These are phyloP conservation scores for Salvia rosmarinus DNA, from an alignment of 257 asterid genomes.

Conservation along the genomic window DNA sequence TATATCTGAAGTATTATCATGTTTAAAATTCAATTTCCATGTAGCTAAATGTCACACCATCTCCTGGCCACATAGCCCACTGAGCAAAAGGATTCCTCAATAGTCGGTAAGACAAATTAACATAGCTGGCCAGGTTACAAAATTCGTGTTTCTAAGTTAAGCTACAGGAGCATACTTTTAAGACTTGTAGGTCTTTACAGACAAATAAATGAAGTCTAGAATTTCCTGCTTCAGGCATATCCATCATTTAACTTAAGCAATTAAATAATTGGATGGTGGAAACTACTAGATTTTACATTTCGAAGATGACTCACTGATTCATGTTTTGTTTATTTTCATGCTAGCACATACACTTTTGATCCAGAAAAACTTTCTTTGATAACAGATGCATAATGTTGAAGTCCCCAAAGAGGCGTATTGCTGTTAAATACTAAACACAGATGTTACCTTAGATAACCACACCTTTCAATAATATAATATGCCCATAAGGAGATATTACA, in stretches of 20 bases:
- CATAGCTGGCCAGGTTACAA: not conserved
- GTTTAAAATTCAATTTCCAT: not conserved
- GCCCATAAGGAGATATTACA: not conserved
- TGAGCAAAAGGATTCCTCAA: not conserved
- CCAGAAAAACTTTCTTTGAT: not conserved
- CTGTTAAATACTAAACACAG: not conserved
- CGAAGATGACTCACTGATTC: not conserved
- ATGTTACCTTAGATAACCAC: conserved; percentile 1
- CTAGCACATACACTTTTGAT: not conserved
- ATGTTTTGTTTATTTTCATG: not conserved
- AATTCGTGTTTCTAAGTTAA: not conserved
- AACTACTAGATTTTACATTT: not conserved
- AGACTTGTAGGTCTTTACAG: not conserved
- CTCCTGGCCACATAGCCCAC: not conserved
- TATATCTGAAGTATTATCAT: not conserved
- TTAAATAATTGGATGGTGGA: not conserved
- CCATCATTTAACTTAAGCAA: not conserved
- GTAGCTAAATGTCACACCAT: not conserved
- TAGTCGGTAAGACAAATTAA: not conserved
- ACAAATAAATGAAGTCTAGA: not conserved
- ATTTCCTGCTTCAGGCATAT: conserved; percentile 6
- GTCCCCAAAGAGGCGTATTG: not conserved
- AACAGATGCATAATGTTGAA: not conserved
- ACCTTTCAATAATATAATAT: conserved; percentile 6
- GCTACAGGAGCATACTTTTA: not conserved